Evolutionary conservation across 768 basidiomycete species (phyloP), one percentile per base, ranked within the genome.

Genomic region (Boletus rubescentipes): DNA sequence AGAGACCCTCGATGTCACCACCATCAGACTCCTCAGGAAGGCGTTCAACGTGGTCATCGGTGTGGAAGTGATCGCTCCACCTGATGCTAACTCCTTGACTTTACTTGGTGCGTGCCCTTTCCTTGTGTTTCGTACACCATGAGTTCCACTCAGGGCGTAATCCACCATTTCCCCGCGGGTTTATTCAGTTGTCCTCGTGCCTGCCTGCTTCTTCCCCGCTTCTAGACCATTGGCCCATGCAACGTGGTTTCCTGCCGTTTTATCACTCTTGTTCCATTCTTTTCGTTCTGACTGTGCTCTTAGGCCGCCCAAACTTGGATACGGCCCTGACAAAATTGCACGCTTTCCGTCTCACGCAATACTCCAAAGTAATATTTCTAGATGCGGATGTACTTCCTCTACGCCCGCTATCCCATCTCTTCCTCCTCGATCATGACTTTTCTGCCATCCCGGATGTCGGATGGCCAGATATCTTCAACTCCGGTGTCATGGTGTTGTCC

Each of bases 401-500:
- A 46, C 83, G 89, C 45, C 91, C 96, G 29, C 77, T 99, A 50
- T 89, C 92, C 34, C 94, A 96, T 72, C 84, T 99, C n/a, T 98
- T 99, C 72, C 77, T 79, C 32, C 72, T 89, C 43, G 81, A 88
- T 5, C 78, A 87, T 67, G 86, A 91, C 57, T 94, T 99, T 67
- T 87, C 94, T 38, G 97, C 97, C 9, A 90, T 87, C 9, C 94
- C 97, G 11, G 97, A 99, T 71, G 91, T 94, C 31, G 97, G 97
- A 61, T 99, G 97, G 97, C 97, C 97, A 37, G 97, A 99, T 72
- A 95, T 97, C 57, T 99, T 99, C 78, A 99, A 99, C 71, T 96
- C 95, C 21, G 97, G 97, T 36, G 86, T 98, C 42, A 80, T 99
- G 73, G 93, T 98, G 46, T 72, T 93, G 35, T 79, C 82, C 49